Base-by-base conservation (phyloP, 345 rosid species). In the Sapria himalayana region DNA sequence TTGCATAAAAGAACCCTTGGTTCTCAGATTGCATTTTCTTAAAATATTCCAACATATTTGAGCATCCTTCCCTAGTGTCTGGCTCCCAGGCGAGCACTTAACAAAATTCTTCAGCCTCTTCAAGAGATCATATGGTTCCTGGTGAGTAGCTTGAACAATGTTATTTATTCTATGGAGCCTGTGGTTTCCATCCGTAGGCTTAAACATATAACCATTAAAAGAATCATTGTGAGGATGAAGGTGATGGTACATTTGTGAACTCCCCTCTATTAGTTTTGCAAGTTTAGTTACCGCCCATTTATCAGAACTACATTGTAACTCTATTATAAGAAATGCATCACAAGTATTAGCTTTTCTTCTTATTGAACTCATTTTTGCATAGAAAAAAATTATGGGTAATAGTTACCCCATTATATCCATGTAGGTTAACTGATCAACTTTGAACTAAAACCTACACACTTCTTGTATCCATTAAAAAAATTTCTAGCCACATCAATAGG, bases 11-110 rank as follows among this genome's bases (percentile, higher is more conserved):
- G 66, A 91, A 91, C 50, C 92, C 95, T 29, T 93, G 96, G 56
- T 80, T 91, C 63, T 75, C 89, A 19, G 96, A 85, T 57, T 91
- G 99, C 93, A 79, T 82, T 69, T 77, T 79, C 70, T 79, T 79
- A 33, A 89, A 79, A 63, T 82, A 89, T 19, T 89, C 95, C 45
- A 84, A 57, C 46, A 91, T 62, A 65, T 77, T 48, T 77, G 92
- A 3, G 92, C 89, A 69, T 91, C 95, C 54, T 70, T 70, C 31
- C 99, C 93, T 4, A 84, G 49, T 4, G 85, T 71, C 46, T 74
- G 71, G 60, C 66, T 77, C 23, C 59, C 66, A 52, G 52, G 46
- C 40, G 49, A 51, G 25, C 64, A 61, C 65, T 66, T 58, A 41
- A 55, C 39, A 32, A 47, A 71, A 54, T 58, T 80, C 22, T 58